These are phyloP conservation scores for Coemansia sp. DNA, from an alignment of 192 early-diverging fungal species.

Conservation along the genomic window DNA sequence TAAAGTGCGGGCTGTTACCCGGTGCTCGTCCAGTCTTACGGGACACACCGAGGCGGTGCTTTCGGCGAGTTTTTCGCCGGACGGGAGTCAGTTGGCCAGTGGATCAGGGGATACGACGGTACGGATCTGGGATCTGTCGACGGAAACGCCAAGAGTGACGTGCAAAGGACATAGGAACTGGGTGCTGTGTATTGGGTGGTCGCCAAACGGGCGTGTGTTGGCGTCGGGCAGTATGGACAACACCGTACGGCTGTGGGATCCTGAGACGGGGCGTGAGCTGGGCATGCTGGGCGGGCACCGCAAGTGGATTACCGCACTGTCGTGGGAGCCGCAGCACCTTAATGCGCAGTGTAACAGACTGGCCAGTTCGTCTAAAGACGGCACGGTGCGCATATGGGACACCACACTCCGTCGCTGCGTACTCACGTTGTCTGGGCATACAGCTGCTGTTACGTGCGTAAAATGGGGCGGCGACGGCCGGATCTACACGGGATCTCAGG, in stretches of 20 bases:
- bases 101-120: slow-evolving; percentile 95
- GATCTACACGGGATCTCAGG: slow-evolving; percentile 88
- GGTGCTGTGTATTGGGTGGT: slow-evolving; percentile 93
- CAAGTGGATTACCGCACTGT: slow-evolving; percentile 85
- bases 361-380: slow-evolving; percentile 90
- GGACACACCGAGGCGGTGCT: slow-evolving; percentile 96
- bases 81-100: slow-evolving; percentile 87
- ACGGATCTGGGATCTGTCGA: slow-evolving; percentile 95
- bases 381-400: slow-evolving; percentile 94
- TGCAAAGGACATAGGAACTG: slow-evolving; percentile 85
- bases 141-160: slow-evolving; percentile 89
- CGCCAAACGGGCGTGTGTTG: slow-evolving; percentile 80
- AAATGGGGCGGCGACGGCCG: slow-evolving; percentile 96
- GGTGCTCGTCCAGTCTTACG: slow-evolving; percentile 85
- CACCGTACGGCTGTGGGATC: slow-evolving; percentile 87
- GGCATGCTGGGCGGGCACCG: slow-evolving; percentile 82
- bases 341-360: slow-evolving; percentile 78
- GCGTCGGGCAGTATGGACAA: slow-evolving; percentile 96
- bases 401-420: slow-evolving; percentile 69
- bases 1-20: slow-evolving; percentile 85
- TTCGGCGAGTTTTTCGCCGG: slow-evolving; percentile 84
- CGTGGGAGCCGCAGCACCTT: slow-evolving; percentile 92
- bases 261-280: slow-evolving; percentile 75
- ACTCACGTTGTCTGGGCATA: slow-evolving; percentile 85
- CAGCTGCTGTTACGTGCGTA: slow-evolving; percentile 88